Base-by-base conservation (phyloP, 2,329 filamentous ascomycete genomes). In the Davidsoniella australis region DNA sequence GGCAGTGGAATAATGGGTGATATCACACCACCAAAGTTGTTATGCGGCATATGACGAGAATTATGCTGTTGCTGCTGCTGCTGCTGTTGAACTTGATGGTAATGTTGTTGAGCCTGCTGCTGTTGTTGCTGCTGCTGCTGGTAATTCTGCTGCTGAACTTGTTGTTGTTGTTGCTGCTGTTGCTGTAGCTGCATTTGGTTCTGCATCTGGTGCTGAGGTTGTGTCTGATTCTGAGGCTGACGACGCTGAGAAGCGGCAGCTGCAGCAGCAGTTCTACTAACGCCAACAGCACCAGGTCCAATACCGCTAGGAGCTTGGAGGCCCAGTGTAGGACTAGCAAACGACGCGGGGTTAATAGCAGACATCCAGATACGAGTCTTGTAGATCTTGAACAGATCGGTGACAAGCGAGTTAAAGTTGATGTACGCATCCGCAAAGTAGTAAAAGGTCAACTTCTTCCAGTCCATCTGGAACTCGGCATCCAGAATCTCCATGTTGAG, bases 281-380 rank as follows among this genome's bases (percentile, higher is more conserved):
- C 69, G 43, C 72, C 73, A n/a, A 84, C 72, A 20, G 78, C 76
- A 20, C 78, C 80, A 7, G 77, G 76, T 0, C 77, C 76, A 56
- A 82, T 72, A 24, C 75, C 75, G 54, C 77, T 80, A 1, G 81
- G 78, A 2, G 80, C 77, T 60, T 81, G 79, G 18, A 87, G 68
- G 23, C 82, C 82, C 45, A 85, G 69, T 2, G 78, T 78, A 16
- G 84, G 82, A 54, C 80, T 88, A 20, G 84, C 84, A 63, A 96
- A 95, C 0, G 89, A 95, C 4, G 89, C 91, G 6, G 91, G 91
- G 62, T 98, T 98, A 64, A 98, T 94, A 3, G 91, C 91, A 4
- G 89, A 96, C 85, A 98, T 94, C 91, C 91, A 98, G 59, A 98
- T 98, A 57, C 93, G 79, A 18, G 89, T 94, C 70, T 98, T 98